These are phyloP conservation scores for Dothiorella sarmentorum DNA, from an alignment of 2,329 filamentous ascomycete genomes.

Conservation along the genomic window DNA sequence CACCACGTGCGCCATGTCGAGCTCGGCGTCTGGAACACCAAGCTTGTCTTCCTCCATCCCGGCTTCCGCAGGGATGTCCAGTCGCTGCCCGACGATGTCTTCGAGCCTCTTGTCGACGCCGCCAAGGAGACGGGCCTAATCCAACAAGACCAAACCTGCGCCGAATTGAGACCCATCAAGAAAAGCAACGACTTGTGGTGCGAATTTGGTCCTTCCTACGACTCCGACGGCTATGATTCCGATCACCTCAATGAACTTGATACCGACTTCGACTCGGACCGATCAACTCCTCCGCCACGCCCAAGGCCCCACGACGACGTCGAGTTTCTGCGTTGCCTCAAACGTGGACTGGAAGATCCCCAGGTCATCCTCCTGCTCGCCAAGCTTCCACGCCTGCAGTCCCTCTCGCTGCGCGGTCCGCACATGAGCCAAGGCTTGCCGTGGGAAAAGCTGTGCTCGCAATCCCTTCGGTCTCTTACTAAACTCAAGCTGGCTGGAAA, in stretches of 20 bases:
- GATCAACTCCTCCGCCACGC: background rate
- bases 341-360: slow-evolving; percentile 1
- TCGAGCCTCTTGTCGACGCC: background rate
- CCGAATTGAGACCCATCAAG: background rate
- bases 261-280: background rate
- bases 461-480: background rate
- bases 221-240: background rate
- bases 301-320: background rate
- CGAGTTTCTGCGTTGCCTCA: slow-evolving; percentile 1
- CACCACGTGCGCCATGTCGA: slow-evolving; percentile 7
- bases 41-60: background rate
- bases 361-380: slow-evolving; percentile 10
- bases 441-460: background rate
- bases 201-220: background rate
- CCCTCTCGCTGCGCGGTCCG: background rate
- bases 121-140: background rate
- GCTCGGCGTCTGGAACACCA: slow-evolving; percentile 10
- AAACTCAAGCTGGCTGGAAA: background rate
- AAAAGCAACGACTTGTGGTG: background rate
- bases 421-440: background rate
- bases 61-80: background rate
- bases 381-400: background rate
- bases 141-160: background rate
- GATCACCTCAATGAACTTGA: background rate
- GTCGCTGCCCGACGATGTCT: background rate